Evolutionary conservation across 2,329 filamentous ascomycete genomes (phyloP).

Genomic region (Dactylellina haptotyla): DNA sequence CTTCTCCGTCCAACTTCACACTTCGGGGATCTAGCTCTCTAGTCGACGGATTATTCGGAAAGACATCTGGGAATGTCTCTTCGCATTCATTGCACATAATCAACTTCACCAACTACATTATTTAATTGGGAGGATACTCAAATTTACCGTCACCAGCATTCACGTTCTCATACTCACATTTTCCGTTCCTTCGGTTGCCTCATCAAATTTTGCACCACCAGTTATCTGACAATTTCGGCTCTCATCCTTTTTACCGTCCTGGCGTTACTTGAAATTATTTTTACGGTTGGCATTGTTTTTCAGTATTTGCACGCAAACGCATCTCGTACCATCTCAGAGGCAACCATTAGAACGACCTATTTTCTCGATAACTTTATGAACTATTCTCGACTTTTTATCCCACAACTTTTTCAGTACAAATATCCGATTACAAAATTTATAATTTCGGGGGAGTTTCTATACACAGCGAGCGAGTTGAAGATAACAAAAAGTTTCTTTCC

Average conservation of each 20-base stretch:
- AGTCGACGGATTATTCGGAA: neutral
- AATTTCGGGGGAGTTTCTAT: neutral
- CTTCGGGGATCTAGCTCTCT: neutral
- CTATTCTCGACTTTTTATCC: neutral
- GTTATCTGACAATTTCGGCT: slow-evolving; percentile 1
- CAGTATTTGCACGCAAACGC: neutral
- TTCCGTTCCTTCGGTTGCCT: neutral
- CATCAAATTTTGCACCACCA: neutral
- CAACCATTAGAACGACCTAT: neutral
- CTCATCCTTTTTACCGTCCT: slow-evolving; percentile 8
- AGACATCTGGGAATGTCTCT: slow-evolving; percentile 40
- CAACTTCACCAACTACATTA: slow-evolving; percentile 15
- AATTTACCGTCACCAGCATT: slow-evolving; percentile 11
- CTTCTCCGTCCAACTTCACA: neutral
- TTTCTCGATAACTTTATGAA: neutral
- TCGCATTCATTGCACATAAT: slow-evolving; percentile 51
- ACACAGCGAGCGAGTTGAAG: slow-evolving; percentile 13
- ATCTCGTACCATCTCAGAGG: neutral
- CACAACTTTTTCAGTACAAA: slow-evolving; percentile 2
- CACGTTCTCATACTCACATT: neutral
- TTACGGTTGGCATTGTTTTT: slow-evolving; percentile 19
- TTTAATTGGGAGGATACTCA: slow-evolving; percentile 45
- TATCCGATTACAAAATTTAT: slow-evolving; percentile 5
- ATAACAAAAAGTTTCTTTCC: slow-evolving; percentile 6
- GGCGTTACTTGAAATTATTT: slow-evolving; percentile 11